A percentile compares a stretch with the other conserved stretches of the same genome.
Evolutionary conservation across 768 basidiomycete species (phyloP).

Genomic region (Rhodocollybia butyracea): DNA sequence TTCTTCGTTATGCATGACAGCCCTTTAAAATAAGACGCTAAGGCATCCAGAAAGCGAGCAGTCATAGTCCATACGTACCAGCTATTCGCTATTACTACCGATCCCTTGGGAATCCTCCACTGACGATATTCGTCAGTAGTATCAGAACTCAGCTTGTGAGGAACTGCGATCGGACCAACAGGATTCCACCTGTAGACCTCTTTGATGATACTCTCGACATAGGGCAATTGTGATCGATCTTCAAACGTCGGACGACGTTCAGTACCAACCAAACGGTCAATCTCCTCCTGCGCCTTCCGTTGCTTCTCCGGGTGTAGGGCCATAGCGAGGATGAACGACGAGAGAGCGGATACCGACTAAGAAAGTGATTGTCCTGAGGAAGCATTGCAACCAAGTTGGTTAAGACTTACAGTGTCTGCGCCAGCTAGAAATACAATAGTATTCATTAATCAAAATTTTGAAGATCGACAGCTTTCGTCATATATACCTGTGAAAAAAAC

Average conservation of each 20-base stretch:
- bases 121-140: slow-evolving; percentile 32
- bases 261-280: slow-evolving; percentile 13
- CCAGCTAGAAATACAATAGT: neutral
- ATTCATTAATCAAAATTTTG: neutral
- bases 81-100: slow-evolving; percentile 30
- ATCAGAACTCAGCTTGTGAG: slow-evolving; percentile 21
- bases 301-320: slow-evolving; percentile 13
- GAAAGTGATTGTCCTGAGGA: neutral
- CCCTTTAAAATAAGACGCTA: slow-evolving; percentile 14
- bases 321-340: slow-evolving; percentile 16
- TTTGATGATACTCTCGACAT: slow-evolving; percentile 17
- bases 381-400: neutral
- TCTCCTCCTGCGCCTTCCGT: slow-evolving; percentile 9
- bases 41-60: neutral
- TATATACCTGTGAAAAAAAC: slow-evolving; percentile 4
- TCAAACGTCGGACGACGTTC: slow-evolving; percentile 16
- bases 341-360: slow-evolving; percentile 12
- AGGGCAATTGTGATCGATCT: slow-evolving; percentile 17
- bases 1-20: slow-evolving; percentile 24
- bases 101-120: slow-evolving; percentile 31
- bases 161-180: slow-evolving; percentile 18
- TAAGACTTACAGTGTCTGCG: slow-evolving; percentile 9
- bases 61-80: slow-evolving; percentile 18
- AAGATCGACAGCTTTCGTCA: neutral
- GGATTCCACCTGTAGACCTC: slow-evolving; percentile 20